These are phyloP conservation scores for Chalciporus chontae DNA, from an alignment of 768 basidiomycete species.

Conservation along the genomic window DNA sequence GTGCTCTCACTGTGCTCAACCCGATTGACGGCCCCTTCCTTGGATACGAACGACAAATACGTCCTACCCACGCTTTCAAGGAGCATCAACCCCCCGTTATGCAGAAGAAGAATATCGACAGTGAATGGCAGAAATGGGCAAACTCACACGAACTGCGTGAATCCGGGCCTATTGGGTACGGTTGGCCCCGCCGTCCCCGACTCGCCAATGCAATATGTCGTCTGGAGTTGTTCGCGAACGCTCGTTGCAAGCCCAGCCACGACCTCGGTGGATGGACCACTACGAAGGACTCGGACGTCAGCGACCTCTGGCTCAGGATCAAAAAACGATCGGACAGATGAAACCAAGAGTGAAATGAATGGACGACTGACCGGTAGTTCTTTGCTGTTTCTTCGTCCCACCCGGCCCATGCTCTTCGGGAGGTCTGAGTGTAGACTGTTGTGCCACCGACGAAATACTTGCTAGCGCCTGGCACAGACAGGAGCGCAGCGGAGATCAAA, in stretches of 20 bases:
- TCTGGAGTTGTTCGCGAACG: conserved; percentile 10
- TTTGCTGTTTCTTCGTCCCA: conserved; percentile 17
- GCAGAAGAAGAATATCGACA: no score
- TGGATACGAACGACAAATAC: conserved; percentile 10
- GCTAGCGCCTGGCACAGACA: conserved; percentile 19
- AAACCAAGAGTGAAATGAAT: no score
- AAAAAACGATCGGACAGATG: background rate
- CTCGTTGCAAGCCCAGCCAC: conserved; percentile 15
- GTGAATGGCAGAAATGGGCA: no score
- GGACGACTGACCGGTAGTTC: conserved; percentile 10
- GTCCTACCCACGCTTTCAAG: conserved; percentile 9
- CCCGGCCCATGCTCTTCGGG: conserved; percentile 14
- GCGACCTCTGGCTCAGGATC: background rate
- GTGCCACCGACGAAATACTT: conserved; percentile 15
- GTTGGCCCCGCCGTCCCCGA: conserved; percentile 21
- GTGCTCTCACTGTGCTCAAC: conserved; percentile 10
- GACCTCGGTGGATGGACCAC: conserved; percentile 17
- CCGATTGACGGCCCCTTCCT: conserved; percentile 8
- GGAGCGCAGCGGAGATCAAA: conserved; percentile 17
- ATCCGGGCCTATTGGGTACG: conserved; percentile 1
- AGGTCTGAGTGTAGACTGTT: conserved; percentile 17
- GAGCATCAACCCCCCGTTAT: background rate
- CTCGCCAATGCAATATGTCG: conserved; percentile 18
- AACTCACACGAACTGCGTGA: conserved; percentile 10
- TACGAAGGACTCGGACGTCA: background rate